phyloP scores from a whole-genome alignment of 2,329 filamentous ascomycete species.

The Ustulina deusta region DNA sequence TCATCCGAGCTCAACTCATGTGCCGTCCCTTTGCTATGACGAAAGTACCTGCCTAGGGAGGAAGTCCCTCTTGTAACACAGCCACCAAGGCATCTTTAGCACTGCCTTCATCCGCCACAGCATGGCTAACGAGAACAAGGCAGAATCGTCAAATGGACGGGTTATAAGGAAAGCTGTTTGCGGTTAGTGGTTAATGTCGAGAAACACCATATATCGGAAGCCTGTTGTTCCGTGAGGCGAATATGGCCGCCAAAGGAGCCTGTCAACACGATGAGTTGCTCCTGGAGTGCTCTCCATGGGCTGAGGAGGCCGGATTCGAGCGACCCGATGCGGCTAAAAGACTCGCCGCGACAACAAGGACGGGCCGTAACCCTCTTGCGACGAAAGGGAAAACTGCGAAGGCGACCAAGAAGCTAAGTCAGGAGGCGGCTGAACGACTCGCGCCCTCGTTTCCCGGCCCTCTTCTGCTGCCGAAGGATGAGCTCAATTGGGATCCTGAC shows the following conservation, averaged over 20 bases:
- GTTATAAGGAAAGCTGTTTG: background rate
- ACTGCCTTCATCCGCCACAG: conserved; percentile 3
- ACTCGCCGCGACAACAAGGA: conserved; percentile 48
- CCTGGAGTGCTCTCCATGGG: conserved; percentile 50
- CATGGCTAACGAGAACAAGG: background rate
- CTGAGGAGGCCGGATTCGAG: conserved; percentile 49
- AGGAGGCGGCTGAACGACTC: conserved; percentile 40
- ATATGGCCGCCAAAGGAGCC: conserved; percentile 9
- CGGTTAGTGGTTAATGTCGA: background rate
- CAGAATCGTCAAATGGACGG: background rate
- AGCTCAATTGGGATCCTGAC: conserved; percentile 65
- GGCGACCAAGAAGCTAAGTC: conserved; percentile 37
- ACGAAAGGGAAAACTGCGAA: conserved; percentile 21
- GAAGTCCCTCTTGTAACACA: conserved; percentile 6
- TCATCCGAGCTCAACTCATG: background rate
- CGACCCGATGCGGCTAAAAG: conserved; percentile 47
- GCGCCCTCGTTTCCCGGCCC: conserved; percentile 65
- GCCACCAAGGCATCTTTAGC: conserved; percentile 5
- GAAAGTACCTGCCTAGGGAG: background rate
- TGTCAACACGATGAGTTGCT: conserved; percentile 44
- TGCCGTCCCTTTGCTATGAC: background rate
- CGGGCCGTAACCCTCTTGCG: conserved; percentile 45
- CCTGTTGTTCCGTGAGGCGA: background rate
- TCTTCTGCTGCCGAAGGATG: conserved; percentile 69
- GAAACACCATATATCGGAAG: background rate